A percentile compares a stretch with the other conserved stretches of the same genome.
Evolutionary conservation across 2,329 filamentous ascomycete species (phyloP).

Genomic region (Xylariaceae sp.): DNA sequence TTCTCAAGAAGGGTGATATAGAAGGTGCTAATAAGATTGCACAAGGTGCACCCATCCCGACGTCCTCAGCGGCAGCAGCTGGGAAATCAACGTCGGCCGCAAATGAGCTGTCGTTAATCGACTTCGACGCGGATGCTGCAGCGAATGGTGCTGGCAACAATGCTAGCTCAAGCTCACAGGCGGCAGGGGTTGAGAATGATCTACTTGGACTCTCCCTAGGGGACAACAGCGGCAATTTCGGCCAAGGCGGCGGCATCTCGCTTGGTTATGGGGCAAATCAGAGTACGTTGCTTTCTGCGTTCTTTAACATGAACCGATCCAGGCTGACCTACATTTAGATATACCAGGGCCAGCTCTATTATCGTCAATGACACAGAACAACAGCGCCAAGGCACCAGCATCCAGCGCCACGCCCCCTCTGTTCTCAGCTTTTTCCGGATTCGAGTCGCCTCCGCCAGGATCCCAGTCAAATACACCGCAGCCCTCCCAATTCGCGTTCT

Average conservation of each 20-base stretch:
- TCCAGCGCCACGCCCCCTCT: constrained; percentile 46
- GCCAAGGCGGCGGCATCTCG: constrained; percentile 79
- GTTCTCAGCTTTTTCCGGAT: constrained; percentile 59
- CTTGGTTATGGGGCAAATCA: constrained; percentile 75
- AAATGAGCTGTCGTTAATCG: constrained; percentile 88
- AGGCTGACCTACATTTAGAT: constrained; percentile 48
- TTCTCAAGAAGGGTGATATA: constrained; percentile 93
- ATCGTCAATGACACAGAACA: constrained; percentile 65
- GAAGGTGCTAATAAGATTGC: constrained; percentile 83
- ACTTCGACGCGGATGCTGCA: constrained; percentile 72
- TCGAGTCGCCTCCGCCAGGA: constrained; percentile 51
- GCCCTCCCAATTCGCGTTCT: constrained; percentile 50
- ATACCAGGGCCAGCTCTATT: constrained; percentile 67
- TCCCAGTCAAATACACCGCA: constrained; percentile 59
- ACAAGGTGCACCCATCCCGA: constrained; percentile 64
- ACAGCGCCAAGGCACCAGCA: constrained; percentile 53
- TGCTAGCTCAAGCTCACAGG: constrained; percentile 49
- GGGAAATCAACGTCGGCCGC: constrained; percentile 65
- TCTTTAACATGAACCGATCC: neutral
- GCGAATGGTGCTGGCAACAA: constrained; percentile 45
- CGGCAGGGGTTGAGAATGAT: constrained; percentile 82
- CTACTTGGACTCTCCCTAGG: constrained; percentile 85
- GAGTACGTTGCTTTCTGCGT: constrained; percentile 55
- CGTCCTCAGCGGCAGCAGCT: constrained; percentile 39
- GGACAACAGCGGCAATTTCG: constrained; percentile 61